phyloP scores from a whole-genome alignment of 768 basidiomycete species.

The Kwoniella dejecticola region DNA sequence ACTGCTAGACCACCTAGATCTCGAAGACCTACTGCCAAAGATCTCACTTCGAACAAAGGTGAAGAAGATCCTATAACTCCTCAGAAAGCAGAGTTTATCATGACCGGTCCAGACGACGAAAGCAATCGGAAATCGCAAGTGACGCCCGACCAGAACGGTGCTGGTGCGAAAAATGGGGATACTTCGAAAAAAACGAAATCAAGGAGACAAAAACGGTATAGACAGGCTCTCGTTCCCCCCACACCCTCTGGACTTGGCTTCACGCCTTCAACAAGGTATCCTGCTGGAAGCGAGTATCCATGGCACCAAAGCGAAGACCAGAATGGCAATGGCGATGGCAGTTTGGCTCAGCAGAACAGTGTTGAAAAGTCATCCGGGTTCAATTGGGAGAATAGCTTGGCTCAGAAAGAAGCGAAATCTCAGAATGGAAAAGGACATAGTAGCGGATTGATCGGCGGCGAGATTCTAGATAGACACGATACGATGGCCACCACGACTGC shows the following conservation, averaged over 20 bases:
- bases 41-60: neutral
- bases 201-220: constrained; percentile 26
- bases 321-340: neutral
- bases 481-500: constrained; percentile 14
- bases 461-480: constrained; percentile 11
- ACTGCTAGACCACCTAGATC: constrained; percentile 5
- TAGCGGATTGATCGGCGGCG: constrained; percentile 12
- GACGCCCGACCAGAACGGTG: neutral
- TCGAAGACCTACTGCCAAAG: constrained; percentile 1
- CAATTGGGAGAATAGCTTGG: constrained; percentile 25
- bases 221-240: constrained; percentile 40
- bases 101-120: constrained; percentile 1
- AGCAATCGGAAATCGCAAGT: neutral
- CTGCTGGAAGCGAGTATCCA: neutral
- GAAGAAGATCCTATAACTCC: constrained; percentile 10
- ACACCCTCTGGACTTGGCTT: constrained; percentile 48
- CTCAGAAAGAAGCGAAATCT: constrained; percentile 14
- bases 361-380: constrained; percentile 20
- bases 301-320: constrained; percentile 23
- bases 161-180: neutral
- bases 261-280: constrained; percentile 17
- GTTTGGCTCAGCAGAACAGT: no score
- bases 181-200: constrained; percentile 12
- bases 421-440: neutral
- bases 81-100: neutral